Evolutionary conservation across 2,329 filamentous ascomycete genomes (phyloP), one percentile per base, ranked within the genome.

Genomic region (Colletotrichum tanaceti): DNA sequence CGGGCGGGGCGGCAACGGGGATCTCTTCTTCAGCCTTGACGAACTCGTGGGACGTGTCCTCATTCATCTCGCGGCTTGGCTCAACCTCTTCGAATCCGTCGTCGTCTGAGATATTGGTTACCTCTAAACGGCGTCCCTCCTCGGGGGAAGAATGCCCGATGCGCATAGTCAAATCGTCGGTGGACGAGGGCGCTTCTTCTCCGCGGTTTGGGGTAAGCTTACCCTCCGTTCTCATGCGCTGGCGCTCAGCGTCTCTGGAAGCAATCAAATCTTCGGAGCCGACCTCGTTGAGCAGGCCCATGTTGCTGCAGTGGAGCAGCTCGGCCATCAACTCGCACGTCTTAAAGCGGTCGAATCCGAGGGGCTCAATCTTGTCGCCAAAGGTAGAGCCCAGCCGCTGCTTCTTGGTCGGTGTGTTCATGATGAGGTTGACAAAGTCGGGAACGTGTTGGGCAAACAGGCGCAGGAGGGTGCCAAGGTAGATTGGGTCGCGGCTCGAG

Each of bases 321-420:
- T 99, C 96, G 1, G 96, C 96, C 96, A 99, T 98, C 68, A 99
- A 85, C 80, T 99, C 96, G 79, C 96, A 99, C 0, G 96, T 98
- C 84, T 99, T 99, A 85, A 99, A 99, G 22, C 96, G 88, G 79
- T 99, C 96, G 76, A 99, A 99, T 2, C 96, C 96, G 11, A 99
- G 86, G 4, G 96, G 95, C 79, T 98, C 94, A 60, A 99, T 94
- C 78, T 91, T 93, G 53, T 90, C 89, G 60, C 94, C 94, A 83
- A 97, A 99, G 0, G 96, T 96, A 3, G 94, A 95, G 73, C 90
- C 91, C 44, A 98, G 83, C 66, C 91, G 89, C 53, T 91, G 88
- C 76, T 92, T 91, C 74, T 91, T 90, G 4, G 91, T 89, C 1
- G 90, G 90, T 0, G 90, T 87, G 72, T 93, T 93, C 77, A 94